phyloP scores from a whole-genome alignment of 2,329 filamentous ascomycete genomes.

The Ophiostoma tasmaniense region DNA sequence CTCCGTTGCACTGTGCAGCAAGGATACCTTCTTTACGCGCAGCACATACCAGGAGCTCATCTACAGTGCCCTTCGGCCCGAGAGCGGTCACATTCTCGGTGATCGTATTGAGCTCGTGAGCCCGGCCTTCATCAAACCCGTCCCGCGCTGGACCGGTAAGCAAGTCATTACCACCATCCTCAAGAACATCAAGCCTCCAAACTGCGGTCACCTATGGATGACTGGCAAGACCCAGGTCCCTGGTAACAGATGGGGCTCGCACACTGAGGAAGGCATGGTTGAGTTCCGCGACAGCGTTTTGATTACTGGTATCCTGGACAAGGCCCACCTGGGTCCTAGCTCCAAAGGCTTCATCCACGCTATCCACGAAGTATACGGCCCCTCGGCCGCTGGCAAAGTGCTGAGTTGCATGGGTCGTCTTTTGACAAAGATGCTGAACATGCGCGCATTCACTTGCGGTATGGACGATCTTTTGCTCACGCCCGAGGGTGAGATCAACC shows the following conservation, averaged over 20 bases:
- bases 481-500: slow-evolving; percentile 61
- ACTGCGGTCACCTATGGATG: slow-evolving; percentile 70
- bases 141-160: slow-evolving; percentile 85
- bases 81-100: slow-evolving; percentile 77
- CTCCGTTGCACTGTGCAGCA: slow-evolving; percentile 79
- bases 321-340: slow-evolving; percentile 84
- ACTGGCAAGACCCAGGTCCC: slow-evolving; percentile 70
- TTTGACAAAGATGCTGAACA: slow-evolving; percentile 80
- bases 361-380: slow-evolving; percentile 87
- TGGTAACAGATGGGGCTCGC: slow-evolving; percentile 66
- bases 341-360: slow-evolving; percentile 83
- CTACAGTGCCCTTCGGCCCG: slow-evolving; percentile 80
- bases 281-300: slow-evolving; percentile 81
- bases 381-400: slow-evolving; percentile 74
- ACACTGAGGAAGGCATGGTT: slow-evolving; percentile 71
- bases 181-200: slow-evolving; percentile 77
- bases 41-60: slow-evolving; percentile 90
- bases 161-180: slow-evolving; percentile 89
- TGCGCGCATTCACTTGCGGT: slow-evolving; percentile 92
- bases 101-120: slow-evolving; percentile 74
- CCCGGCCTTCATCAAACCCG: slow-evolving; percentile 75
- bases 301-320: slow-evolving; percentile 86
- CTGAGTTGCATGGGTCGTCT: slow-evolving; percentile 84
- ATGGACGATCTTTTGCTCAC: slow-evolving; percentile 93
- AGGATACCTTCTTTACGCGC: slow-evolving; percentile 82